These are phyloP conservation scores for Aspergillus niger DNA, from an alignment of 2,329 filamentous ascomycete genomes.

Conservation along the genomic window DNA sequence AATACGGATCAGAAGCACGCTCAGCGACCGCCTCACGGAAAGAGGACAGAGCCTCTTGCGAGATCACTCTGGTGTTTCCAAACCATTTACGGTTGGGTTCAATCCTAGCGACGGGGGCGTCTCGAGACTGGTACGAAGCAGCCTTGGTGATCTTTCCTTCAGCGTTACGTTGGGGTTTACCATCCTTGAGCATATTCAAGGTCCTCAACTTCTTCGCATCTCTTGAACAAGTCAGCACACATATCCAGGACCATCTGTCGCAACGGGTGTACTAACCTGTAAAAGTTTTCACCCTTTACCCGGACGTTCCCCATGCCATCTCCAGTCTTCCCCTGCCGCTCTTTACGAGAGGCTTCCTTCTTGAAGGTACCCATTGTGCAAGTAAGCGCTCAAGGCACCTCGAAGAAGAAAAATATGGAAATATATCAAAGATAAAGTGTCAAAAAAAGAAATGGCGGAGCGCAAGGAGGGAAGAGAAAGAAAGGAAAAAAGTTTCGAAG, in stretches of 20 bases:
- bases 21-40: constrained; percentile 93
- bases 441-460: constrained; percentile 32
- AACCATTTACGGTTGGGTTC: constrained; percentile 99
- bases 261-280: constrained; percentile 61
- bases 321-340: constrained; percentile 78
- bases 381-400: constrained; percentile 21
- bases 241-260: not conserved
- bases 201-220: constrained; percentile 84
- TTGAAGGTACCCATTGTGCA: constrained; percentile 80
- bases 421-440: constrained; percentile 32
- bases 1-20: constrained; percentile 85
- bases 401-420: constrained; percentile 27
- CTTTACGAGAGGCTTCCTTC: constrained; percentile 82
- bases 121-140: constrained; percentile 79
- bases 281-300: constrained; percentile 97
- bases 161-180: constrained; percentile 78
- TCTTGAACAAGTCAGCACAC: constrained; percentile 36
- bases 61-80: constrained; percentile 87
- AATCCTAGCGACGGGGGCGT: constrained; percentile 79
- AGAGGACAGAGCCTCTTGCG: constrained; percentile 79
- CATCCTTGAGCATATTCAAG: constrained; percentile 88
- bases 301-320: constrained; percentile 92
- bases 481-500: constrained; percentile 17
- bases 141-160: constrained; percentile 81
- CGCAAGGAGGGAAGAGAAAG: constrained; percentile 35